phyloP scores from a whole-genome alignment of 2,329 filamentous ascomycete genomes.

The Coleophoma eucalyptorum region DNA sequence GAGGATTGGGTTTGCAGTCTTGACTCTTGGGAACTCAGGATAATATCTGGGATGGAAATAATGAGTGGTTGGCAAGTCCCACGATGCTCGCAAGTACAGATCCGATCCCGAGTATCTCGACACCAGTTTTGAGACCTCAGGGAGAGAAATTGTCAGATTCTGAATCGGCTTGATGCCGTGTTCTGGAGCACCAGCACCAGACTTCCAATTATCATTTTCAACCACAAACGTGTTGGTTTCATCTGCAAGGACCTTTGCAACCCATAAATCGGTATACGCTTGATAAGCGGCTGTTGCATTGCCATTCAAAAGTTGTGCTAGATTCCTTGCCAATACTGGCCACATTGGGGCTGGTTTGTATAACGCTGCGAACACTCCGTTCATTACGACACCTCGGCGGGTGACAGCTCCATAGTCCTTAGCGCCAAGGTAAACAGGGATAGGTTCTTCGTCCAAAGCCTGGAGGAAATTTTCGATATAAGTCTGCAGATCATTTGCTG shows the following conservation, averaged over 20 bases:
- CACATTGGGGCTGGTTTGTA: constrained; percentile 28
- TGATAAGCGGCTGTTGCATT: constrained; percentile 21
- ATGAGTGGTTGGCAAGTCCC: constrained; percentile 10
- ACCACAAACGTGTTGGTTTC: constrained; percentile 11
- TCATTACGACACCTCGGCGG: constrained; percentile 10
- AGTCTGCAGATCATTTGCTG: constrained; percentile 5
- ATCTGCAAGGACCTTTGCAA: constrained; percentile 3
- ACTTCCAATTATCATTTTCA: constrained; percentile 8
- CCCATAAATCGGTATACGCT: constrained; percentile 20
- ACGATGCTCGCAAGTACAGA: constrained; percentile 8
- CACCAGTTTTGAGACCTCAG: constrained; percentile 3
- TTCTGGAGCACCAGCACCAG: constrained; percentile 6
- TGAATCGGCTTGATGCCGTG: constrained; percentile 10
- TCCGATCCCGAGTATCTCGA: constrained; percentile 11
- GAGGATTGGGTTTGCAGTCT: constrained; percentile 17
- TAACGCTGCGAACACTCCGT: constrained; percentile 34
- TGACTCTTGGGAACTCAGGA: constrained; percentile 11
- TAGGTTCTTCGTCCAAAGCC: constrained; percentile 12
- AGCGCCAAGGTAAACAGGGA: constrained; percentile 18
- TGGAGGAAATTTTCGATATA: constrained; percentile 10
- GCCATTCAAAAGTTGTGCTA: constrained; percentile 11
- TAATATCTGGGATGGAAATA: constrained; percentile 11
- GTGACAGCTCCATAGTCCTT: constrained; percentile 14
- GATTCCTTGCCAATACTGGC: constrained; percentile 9
- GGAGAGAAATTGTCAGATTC: constrained; percentile 4